Evolutionary conservation across 805 yeast species (phyloP).

Genomic region (Teunomyces lycoperdinae): DNA sequence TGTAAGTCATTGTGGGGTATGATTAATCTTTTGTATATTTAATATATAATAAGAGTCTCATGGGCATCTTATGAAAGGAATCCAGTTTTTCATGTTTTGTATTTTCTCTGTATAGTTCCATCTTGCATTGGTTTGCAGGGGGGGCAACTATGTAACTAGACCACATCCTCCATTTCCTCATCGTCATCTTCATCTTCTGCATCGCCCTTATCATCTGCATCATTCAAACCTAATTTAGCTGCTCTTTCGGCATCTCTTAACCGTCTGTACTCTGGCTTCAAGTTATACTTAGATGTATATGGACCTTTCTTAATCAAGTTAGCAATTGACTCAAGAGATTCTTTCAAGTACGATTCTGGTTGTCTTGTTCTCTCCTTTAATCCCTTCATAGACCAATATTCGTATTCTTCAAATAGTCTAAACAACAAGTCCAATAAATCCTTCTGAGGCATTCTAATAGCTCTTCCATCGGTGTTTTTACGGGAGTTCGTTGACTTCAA

Average conservation of each 20-base stretch:
- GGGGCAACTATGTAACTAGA: conserved; percentile 21
- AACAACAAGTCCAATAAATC: conserved; percentile 86
- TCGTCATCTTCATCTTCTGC: conserved; percentile 64
- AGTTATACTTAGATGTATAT: conserved; percentile 84
- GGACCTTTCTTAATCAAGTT: conserved; percentile 91
- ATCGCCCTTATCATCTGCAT: conserved; percentile 38
- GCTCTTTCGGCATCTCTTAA: conserved; percentile 75
- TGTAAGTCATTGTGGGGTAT: conserved; percentile 26
- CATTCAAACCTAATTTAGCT: conserved; percentile 53
- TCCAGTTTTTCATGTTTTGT: background rate
- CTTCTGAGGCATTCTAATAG: conserved; percentile 90
- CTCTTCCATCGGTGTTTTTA: conserved; percentile 71
- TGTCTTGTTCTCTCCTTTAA: conserved; percentile 90
- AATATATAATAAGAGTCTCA: conserved; percentile 8
- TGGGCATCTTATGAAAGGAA: conserved; percentile 3
- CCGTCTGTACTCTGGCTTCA: conserved; percentile 86
- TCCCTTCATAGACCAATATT: conserved; percentile 95
- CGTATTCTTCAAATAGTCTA: conserved; percentile 88
- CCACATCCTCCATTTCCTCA: conserved; percentile 72
- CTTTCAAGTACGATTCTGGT: conserved; percentile 91
- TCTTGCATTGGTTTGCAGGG: background rate
- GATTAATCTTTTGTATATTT: conserved; percentile 10
- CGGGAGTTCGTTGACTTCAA: conserved; percentile 44
- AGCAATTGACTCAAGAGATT: conserved; percentile 87
- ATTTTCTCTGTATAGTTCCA: background rate